Percentiles rank a stretch among this genome's conserved stretches.
These are phyloP conservation scores for Rhododendron griersonianum DNA, from an alignment of 148 eudicot genomes.

Conservation along the genomic window DNA sequence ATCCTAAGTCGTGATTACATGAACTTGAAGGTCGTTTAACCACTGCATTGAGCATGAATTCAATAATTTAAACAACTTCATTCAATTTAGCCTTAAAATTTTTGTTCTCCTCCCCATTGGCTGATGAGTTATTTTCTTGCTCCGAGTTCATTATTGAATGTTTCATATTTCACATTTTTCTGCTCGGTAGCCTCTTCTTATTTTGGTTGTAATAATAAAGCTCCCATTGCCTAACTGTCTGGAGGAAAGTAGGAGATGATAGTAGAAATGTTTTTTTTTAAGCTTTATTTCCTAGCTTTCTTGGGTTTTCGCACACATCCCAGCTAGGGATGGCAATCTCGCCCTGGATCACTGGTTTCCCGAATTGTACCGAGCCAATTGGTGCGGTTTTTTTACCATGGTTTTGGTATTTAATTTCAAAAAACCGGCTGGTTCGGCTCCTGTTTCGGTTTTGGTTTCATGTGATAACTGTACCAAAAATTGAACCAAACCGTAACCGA, in stretches of 20 bases:
- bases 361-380: neutral
- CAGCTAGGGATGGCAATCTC: neutral
- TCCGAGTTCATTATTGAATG: neutral
- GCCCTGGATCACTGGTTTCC: neutral
- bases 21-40: conserved; percentile 56
- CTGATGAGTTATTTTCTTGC: conserved; percentile 1
- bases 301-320: neutral
- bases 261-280: neutral
- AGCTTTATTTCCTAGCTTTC: neutral
- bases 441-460: neutral
- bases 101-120: neutral
- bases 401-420: neutral
- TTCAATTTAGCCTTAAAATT: neutral
- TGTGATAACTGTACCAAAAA: neutral
- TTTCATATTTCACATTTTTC: neutral
- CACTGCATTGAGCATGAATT: neutral
- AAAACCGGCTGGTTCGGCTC: neutral
- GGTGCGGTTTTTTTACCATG: neutral
- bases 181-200: neutral
- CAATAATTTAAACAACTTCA: neutral
- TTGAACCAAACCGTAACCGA: neutral
- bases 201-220: neutral
- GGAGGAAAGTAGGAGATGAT: neutral
- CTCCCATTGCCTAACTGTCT: neutral
- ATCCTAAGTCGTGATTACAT: conserved; percentile 78